Evolutionary conservation across 495 filamentous ascomycete genomes (phyloP).

Genomic region (Penicillium atrosanguineum): DNA sequence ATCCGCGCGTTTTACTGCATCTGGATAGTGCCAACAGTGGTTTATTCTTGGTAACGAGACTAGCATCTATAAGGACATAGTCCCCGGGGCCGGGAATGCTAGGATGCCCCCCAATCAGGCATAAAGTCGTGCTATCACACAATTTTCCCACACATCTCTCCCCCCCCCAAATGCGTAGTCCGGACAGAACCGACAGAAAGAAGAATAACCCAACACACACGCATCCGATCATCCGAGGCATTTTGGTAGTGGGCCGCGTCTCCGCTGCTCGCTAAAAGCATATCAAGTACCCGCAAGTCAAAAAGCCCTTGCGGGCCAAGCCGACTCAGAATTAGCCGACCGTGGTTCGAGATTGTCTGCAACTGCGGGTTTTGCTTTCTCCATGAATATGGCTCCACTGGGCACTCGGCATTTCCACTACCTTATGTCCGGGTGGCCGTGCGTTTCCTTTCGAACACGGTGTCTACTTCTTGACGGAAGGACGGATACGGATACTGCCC

Average conservation of each 20-base stretch:
- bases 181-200: background rate
- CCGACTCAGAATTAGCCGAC: slow-evolving; percentile 26
- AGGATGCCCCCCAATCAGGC: background rate
- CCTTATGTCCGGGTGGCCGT: slow-evolving; percentile 2
- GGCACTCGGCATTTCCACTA: slow-evolving; percentile 1
- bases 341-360: slow-evolving; percentile 15
- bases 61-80: background rate
- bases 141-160: too few relatives aligned
- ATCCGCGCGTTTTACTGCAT: slow-evolving; percentile 8
- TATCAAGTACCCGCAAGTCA: slow-evolving; percentile 11
- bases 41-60: background rate
- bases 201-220: background rate
- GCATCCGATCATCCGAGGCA: slow-evolving; percentile 23
- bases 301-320: slow-evolving; percentile 27
- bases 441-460: background rate
- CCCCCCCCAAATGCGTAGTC: too few relatives aligned
- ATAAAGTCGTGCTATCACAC: background rate
- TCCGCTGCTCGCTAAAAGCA: slow-evolving; percentile 30
- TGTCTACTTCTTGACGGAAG: background rate
- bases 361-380: slow-evolving; percentile 3
- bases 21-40: background rate
- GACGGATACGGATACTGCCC: too few relatives aligned
- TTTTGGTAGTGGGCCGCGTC: slow-evolving; percentile 13
- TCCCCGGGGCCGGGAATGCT: background rate
- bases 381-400: slow-evolving; percentile 2